Percentiles rank a stretch among this genome's conserved stretches.
These are phyloP conservation scores for Beauveria australis DNA, from an alignment of 2,329 filamentous ascomycete species.

Conservation along the genomic window DNA sequence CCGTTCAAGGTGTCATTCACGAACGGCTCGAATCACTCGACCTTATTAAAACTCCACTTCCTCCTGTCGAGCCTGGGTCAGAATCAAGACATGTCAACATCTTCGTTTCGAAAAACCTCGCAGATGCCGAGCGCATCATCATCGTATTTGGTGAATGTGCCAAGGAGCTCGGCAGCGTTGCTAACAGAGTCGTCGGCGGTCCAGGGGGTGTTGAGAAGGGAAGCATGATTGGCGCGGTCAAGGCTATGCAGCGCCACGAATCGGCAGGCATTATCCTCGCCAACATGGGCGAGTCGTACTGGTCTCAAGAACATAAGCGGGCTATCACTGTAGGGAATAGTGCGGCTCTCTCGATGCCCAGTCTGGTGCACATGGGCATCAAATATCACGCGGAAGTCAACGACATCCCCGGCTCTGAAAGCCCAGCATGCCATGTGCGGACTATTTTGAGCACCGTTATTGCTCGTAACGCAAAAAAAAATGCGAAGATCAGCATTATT, in stretches of 20 bases:
- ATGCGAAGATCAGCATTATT: conserved; percentile 59
- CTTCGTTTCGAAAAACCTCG: conserved; percentile 46
- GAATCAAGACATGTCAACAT: conserved; percentile 56
- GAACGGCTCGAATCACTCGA: conserved; percentile 54
- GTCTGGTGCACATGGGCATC: conserved; percentile 50
- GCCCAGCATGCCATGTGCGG: conserved; percentile 51
- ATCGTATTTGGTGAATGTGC: conserved; percentile 64
- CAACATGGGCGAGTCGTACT: conserved; percentile 70
- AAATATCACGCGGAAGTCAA: conserved; percentile 49
- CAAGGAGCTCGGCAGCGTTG: conserved; percentile 68
- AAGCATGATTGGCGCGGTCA: conserved; percentile 58
- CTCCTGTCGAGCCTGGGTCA: conserved; percentile 28
- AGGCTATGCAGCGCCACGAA: conserved; percentile 30
- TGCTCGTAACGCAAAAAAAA: conserved; percentile 32
- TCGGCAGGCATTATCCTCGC: conserved; percentile 58
- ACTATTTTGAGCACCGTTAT: conserved; percentile 61
- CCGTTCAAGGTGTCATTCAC: conserved; percentile 51
- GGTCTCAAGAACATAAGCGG: conserved; percentile 57
- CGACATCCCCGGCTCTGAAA: conserved; percentile 50
- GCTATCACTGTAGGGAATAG: conserved; percentile 53
- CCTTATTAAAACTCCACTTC: conserved; percentile 53
- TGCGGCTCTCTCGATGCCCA: conserved; percentile 50
- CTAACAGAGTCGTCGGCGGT: conserved; percentile 58
- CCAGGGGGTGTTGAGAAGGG: conserved; percentile 60
- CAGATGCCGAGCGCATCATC: conserved; percentile 53